phyloP scores from a whole-genome alignment of 306 rosid species.

The Medicago lupulina region DNA sequence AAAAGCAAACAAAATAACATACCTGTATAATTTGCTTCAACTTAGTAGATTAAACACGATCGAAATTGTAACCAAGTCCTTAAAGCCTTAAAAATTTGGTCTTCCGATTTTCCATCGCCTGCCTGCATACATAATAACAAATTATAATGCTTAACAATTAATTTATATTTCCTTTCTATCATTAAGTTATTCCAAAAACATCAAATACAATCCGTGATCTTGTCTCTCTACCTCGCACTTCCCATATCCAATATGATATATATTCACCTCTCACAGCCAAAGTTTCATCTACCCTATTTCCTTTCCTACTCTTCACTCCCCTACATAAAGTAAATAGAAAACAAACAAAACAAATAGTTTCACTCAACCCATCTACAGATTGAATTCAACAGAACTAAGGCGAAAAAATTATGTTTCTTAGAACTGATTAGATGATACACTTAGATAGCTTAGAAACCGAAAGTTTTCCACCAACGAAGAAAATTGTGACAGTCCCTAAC shows the following conservation, averaged over 20 bases:
- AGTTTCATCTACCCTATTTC: neutral
- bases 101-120: neutral
- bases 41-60: neutral
- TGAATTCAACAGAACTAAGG: neutral
- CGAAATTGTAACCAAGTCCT: neutral
- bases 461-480: too few relatives aligned
- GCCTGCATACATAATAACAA: neutral
- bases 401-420: neutral
- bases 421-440: neutral
- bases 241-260: too few relatives aligned
- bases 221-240: too few relatives aligned
- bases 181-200: neutral
- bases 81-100: neutral
- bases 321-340: neutral
- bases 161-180: neutral
- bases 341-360: neutral
- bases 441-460: neutral
- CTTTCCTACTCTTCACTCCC: neutral
- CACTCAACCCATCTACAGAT: neutral
- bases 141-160: neutral
- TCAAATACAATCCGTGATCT: too few relatives aligned
- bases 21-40: neutral
- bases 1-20: neutral
- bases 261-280: neutral
- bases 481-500: too few relatives aligned